phyloP scores from a whole-genome alignment of 1,284 basidiomycete genomes.

The Pseudozyma pruni region DNA sequence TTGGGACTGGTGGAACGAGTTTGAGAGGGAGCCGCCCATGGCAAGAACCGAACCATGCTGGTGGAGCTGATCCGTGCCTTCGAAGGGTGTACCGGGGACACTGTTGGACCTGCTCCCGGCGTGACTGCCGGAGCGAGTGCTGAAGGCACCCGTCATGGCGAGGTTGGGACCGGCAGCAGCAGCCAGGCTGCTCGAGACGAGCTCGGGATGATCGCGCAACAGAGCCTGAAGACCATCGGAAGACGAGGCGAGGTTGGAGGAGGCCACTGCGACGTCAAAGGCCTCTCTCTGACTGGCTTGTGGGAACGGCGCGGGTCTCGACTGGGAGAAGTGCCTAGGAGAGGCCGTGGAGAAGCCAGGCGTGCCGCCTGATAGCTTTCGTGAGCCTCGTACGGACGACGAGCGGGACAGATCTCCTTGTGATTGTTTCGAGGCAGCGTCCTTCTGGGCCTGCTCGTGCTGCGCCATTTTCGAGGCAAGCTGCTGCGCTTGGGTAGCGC shows the following conservation, averaged over 20 bases:
- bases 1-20: slow-evolving; percentile 36
- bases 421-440: slow-evolving; percentile 13
- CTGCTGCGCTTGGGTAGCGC: slow-evolving; percentile 39
- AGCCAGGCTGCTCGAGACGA: slow-evolving; percentile 61
- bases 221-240: slow-evolving; percentile 64
- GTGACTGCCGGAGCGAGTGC: slow-evolving; percentile 36
- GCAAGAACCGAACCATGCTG: slow-evolving; percentile 15
- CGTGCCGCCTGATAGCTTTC: slow-evolving; percentile 26
- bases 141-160: slow-evolving; percentile 37
- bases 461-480: slow-evolving; percentile 34
- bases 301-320: slow-evolving; percentile 55
- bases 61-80: slow-evolving; percentile 10
- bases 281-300: slow-evolving; percentile 49
- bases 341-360: slow-evolving; percentile 43
- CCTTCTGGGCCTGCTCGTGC: slow-evolving; percentile 30
- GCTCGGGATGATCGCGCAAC: slow-evolving; percentile 64
- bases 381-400: slow-evolving; percentile 20
- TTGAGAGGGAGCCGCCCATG: slow-evolving; percentile 42
- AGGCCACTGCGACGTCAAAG: slow-evolving; percentile 57
- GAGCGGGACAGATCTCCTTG: slow-evolving; percentile 29
- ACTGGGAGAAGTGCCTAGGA: slow-evolving; percentile 45
- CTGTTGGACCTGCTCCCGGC: slow-evolving; percentile 43
- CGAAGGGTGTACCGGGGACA: slow-evolving; percentile 42
- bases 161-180: slow-evolving; percentile 59
- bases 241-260: slow-evolving; percentile 54